Percentiles rank a stretch among this genome's conserved stretches.
Evolutionary conservation across 2,329 filamentous ascomycete genomes (phyloP).

Genomic region (Penicillium sp.): DNA sequence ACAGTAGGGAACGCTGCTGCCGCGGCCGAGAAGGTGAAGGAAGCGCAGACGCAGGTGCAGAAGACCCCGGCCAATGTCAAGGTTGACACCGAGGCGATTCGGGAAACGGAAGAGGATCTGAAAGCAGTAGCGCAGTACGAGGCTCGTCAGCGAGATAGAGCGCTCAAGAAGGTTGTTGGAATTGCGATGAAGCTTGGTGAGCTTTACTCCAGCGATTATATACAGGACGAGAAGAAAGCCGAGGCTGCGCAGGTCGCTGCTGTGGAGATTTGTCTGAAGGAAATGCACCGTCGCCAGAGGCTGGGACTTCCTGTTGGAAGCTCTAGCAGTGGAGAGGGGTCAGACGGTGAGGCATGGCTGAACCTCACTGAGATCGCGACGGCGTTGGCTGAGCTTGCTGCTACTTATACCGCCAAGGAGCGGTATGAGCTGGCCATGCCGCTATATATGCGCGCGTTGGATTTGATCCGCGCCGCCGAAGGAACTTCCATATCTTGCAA

Average conservation of each 20-base stretch:
- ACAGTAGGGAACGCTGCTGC: slow-evolving; percentile 21
- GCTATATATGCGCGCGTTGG: slow-evolving; percentile 79
- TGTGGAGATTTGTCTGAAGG: slow-evolving; percentile 73
- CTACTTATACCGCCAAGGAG: slow-evolving; percentile 69
- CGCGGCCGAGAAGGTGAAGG: slow-evolving; percentile 6
- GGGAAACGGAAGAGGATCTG: slow-evolving; percentile 23
- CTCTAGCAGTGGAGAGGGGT: slow-evolving; percentile 34
- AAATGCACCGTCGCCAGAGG: slow-evolving; percentile 64
- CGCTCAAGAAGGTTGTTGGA: slow-evolving; percentile 71
- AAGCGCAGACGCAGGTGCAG: slow-evolving; percentile 20
- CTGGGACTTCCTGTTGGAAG: slow-evolving; percentile 67
- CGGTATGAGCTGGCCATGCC: slow-evolving; percentile 80
- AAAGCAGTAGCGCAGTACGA: slow-evolving; percentile 29
- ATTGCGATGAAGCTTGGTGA: slow-evolving; percentile 82
- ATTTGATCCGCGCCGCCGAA: slow-evolving; percentile 56
- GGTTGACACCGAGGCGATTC: slow-evolving; percentile 19
- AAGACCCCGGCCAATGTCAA: slow-evolving; percentile 20
- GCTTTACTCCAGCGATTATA: slow-evolving; percentile 72
- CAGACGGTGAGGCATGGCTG: slow-evolving; percentile 34
- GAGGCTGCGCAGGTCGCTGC: slow-evolving; percentile 76
- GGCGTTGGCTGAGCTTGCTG: slow-evolving; percentile 60
- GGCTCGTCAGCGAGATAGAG: slow-evolving; percentile 55
- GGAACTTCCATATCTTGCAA: slow-evolving; percentile 62
- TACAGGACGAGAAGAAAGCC: slow-evolving; percentile 69
- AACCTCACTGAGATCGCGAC: slow-evolving; percentile 39